Percentiles rank a stretch among this genome's conserved stretches.
These are phyloP conservation scores for Barnettozyma hawaiiensis DNA, from an alignment of 1,139 yeast genomes.

Conservation along the genomic window DNA sequence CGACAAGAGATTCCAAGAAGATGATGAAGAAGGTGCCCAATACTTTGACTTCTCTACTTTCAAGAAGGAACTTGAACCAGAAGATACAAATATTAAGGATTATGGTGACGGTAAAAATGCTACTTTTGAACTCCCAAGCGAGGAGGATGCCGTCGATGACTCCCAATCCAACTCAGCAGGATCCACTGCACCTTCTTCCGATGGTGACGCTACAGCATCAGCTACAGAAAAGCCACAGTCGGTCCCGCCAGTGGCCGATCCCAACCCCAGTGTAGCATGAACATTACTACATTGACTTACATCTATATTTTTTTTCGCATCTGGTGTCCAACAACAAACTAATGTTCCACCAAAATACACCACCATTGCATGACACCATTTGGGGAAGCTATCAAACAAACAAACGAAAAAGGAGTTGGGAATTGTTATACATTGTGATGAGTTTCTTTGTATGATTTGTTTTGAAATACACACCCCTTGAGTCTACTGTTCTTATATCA, in stretches of 20 bases:
- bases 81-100: slow-evolving; percentile 33
- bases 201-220: neutral
- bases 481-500: neutral
- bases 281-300: too few relatives aligned
- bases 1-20: slow-evolving; percentile 42
- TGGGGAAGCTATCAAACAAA: neutral
- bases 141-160: slow-evolving; percentile 4
- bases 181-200: slow-evolving; percentile 5
- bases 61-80: slow-evolving; percentile 38
- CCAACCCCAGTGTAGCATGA: neutral
- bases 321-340: neutral
- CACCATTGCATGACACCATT: neutral
- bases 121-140: slow-evolving; percentile 25
- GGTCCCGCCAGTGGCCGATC: too few relatives aligned
- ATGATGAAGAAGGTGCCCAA: slow-evolving; percentile 43
- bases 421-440: slow-evolving; percentile 20
- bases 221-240: neutral
- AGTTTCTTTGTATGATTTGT: slow-evolving; percentile 17
- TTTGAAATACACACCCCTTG: neutral
- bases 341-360: too few relatives aligned
- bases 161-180: neutral
- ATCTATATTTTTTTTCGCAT: neutral
- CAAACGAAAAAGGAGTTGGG: too few relatives aligned
- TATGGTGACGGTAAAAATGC: slow-evolving; percentile 38
- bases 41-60: slow-evolving; percentile 71